phyloP scores from a whole-genome alignment of 768 basidiomycete genomes.

The Crepidotus variabilis region DNA sequence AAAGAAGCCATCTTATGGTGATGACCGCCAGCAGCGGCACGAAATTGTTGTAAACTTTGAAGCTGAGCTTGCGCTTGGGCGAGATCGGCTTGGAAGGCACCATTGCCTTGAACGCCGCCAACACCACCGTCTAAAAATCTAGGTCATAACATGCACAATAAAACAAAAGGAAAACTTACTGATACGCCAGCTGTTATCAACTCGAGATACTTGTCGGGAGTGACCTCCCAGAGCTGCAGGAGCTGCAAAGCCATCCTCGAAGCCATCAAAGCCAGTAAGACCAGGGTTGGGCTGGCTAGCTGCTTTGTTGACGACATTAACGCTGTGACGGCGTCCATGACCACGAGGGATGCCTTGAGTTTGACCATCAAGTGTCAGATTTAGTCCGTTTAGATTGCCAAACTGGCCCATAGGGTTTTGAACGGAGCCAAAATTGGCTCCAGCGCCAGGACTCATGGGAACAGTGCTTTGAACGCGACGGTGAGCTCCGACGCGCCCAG shows the following conservation, averaged over 20 bases:
- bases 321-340: conserved; percentile 87
- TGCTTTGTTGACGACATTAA: conserved; percentile 85
- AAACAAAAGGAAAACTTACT: conserved; percentile 46
- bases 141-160: conserved; percentile 9
- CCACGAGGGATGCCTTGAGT: conserved; percentile 68
- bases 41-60: conserved; percentile 94
- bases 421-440: conserved; percentile 39
- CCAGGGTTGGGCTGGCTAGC: conserved; percentile 41
- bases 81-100: conserved; percentile 68
- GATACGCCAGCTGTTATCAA: conserved; percentile 85
- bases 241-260: conserved; percentile 78
- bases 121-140: conserved; percentile 64
- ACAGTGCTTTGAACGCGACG: conserved; percentile 86
- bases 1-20: conserved; percentile 98
- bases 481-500: conserved; percentile 54
- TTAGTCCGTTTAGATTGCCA: conserved; percentile 46
- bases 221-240: conserved; percentile 59
- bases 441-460: conserved; percentile 49
- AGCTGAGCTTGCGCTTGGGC: conserved; percentile 97
- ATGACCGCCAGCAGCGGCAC: conserved; percentile 90
- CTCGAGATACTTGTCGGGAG: conserved; percentile 71
- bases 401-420: conserved; percentile 70
- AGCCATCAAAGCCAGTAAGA: conserved; percentile 56
- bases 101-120: conserved; percentile 59
- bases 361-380: conserved; percentile 61